Base-by-base conservation (phyloP, 139 green algal species). In the Chlorella sp. region DNA sequence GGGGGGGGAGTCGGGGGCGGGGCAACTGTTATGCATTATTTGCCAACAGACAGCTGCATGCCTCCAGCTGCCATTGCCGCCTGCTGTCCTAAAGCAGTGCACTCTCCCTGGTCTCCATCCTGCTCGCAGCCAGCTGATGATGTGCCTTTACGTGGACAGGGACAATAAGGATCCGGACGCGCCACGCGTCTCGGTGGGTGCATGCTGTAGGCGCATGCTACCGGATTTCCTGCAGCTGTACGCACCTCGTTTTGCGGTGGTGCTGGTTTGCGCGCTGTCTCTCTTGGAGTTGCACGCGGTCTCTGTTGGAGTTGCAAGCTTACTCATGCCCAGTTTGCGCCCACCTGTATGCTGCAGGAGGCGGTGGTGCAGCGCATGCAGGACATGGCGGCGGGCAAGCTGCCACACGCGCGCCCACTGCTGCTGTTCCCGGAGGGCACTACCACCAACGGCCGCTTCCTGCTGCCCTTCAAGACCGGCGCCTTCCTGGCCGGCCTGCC, bases 391-490 rank as follows among this genome's bases (percentile, higher is more conserved):
- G 21, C 60, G 20, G 89, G 89, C 25, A 41, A 75, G 32, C 65
- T 67, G 23, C 39, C 76, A 15, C 28, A 81, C 55, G 65, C 68
- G 15, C 85, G 91, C 34, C 92, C 91, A 26, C 90, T 95, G 81
- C 85, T 94, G 71, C 87, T 96, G 30, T 96, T 96, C 73, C 89
- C 91, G 15, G 92, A 93, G 84, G 96, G 96, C 68, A 99, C 96
- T 30, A 99, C 96, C 32, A 98, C 91, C 41, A 99, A 99, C 84
- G 96, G 97, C 17, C 30, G 83, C 2, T 97, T 92, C 85, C 75
- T 99, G 71, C 91, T 99, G 82, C 94, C 93, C 15, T 99, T 99
- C 91, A 95, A 93, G 76, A 96, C 94, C 7, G 96, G 96, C 4
- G 96, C 94, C 13, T 99, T 99, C 82, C 70, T 99, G 30, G 96